A percentile compares a stretch with the other conserved stretches of the same genome.
Conservation (phyloP, 208 protist genomes). For the Kentomonas sorsogonicus region DNA sequence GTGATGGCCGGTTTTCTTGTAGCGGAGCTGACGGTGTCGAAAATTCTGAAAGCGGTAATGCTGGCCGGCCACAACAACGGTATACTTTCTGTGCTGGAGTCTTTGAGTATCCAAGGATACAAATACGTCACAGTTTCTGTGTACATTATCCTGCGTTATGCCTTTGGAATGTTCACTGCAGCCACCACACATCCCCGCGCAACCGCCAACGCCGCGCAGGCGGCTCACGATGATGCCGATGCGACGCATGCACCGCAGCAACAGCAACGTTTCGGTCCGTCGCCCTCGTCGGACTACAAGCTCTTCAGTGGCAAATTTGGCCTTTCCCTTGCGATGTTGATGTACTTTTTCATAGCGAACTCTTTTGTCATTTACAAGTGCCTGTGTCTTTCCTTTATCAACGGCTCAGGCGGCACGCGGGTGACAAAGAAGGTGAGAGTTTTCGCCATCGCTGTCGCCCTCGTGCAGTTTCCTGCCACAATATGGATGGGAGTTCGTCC, state of each 20-base stretch:
- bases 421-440: constrained; percentile 37
- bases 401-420: too few species aligned
- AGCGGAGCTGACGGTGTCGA: constrained; percentile 46
- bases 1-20: constrained; percentile 44
- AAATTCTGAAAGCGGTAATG: constrained; percentile 39
- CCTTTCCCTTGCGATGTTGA: constrained; percentile 20
- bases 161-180: constrained; percentile 20
- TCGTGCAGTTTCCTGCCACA: constrained; percentile 38
- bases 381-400: too few species aligned
- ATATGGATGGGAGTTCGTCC: constrained; percentile 53
- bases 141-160: constrained; percentile 32
- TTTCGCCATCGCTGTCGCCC: constrained; percentile 34
- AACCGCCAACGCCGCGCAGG: too few species aligned
- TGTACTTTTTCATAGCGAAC: constrained; percentile 43
- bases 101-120: constrained; percentile 62
- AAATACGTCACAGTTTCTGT: constrained; percentile 73
- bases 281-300: too few species aligned
- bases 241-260: too few species aligned
- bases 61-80: constrained; percentile 28
- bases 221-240: too few species aligned
- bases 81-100: constrained; percentile 33
- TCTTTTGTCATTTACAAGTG: constrained; percentile 44
- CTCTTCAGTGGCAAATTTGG: constrained; percentile 9
- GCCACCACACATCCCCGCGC: too few species aligned
- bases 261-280: too few species aligned